Evolutionary conservation across 2,329 filamentous ascomycete species (phyloP).

Genomic region (Cordyceps sp.): DNA sequence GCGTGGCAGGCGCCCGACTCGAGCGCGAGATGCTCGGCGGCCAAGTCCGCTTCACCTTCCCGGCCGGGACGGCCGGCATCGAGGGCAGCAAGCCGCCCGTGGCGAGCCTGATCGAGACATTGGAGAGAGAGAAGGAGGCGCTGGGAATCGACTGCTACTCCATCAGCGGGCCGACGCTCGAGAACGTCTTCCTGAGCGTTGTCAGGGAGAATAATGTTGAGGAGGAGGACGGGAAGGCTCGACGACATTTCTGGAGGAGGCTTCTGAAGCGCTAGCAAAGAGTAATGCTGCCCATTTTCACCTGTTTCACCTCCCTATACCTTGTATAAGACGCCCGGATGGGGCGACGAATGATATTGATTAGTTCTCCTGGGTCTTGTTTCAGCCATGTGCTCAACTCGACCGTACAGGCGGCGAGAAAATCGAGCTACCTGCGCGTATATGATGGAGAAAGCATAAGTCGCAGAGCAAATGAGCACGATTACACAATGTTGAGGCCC

Average conservation of each 20-base stretch:
- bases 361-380: no score
- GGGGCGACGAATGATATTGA: no score
- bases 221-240: conserved; percentile 5
- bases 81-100: conserved; percentile 6
- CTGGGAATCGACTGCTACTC: conserved; percentile 50
- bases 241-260: neutral
- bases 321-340: no score
- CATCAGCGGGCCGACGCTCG: conserved; percentile 48
- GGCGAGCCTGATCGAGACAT: conserved; percentile 18
- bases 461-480: no score
- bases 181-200: conserved; percentile 54
- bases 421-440: no score
- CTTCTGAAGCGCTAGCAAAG: neutral
- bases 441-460: no score
- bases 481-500: no score
- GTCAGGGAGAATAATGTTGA: conserved; percentile 38
- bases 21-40: conserved; percentile 45
- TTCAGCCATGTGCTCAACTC: no score
- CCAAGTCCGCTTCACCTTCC: conserved; percentile 27
- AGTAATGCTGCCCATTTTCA: no score
- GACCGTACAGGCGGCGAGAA: no score
- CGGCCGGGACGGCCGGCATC: conserved; percentile 4
- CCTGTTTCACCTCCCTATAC: no score
- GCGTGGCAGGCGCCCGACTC: conserved; percentile 35
- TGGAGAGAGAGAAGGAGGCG: conserved; percentile 38